Evolutionary conservation across 352 stramenopile species (phyloP), one percentile per base, ranked within the genome.

Genomic region (Phytophthora citricola): DNA sequence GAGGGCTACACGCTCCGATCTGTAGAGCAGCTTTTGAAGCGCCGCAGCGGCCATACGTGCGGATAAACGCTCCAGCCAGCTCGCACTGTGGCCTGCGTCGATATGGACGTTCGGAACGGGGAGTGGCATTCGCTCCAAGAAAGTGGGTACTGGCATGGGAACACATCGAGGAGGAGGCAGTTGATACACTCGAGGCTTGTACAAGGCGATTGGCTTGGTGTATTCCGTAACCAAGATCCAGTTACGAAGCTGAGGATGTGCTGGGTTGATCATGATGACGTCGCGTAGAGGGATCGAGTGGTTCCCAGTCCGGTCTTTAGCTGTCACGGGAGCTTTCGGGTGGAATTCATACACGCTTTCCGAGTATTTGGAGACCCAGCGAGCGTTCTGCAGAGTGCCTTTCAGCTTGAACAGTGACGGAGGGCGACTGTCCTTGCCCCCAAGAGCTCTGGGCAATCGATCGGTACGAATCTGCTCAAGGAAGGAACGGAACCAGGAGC

Each of bases 401-500:
- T 89, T 91, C 36, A 98, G 66, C 46, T 89, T 89, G 44, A 98
- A 98, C 52, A 53, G 81, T 58, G 31, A 85, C 66, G 10, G 74
- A 66, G 24, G 71, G 58, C 8, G 71, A 45, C 26, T 91, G 59
- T 54, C 56, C 24, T 71, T 64, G 1, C 52, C 56, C 5, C 47
- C 56, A 14, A 73, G 43, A 15, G 40, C 31, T 38, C 82, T 80
- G 0, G 83, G 74, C 4, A 93, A 77, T 10, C 66, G 66, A 29
- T 87, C 87, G 1, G 85, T 76, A 20, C 84, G 79, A 11, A 98
- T 64, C 48, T 96, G 81, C 50, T 98, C 91, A 15, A 98, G 79
- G 47, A 98, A 96, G 6, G 83, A 96, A 10, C 87, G 72, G 45
- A 98, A 90, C 93, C 94, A 98, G 39, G 85, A 75, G 22, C 81